Evolutionary conservation across 208 protist genomes (phyloP).

Genomic region (Trypanosoma avium): DNA sequence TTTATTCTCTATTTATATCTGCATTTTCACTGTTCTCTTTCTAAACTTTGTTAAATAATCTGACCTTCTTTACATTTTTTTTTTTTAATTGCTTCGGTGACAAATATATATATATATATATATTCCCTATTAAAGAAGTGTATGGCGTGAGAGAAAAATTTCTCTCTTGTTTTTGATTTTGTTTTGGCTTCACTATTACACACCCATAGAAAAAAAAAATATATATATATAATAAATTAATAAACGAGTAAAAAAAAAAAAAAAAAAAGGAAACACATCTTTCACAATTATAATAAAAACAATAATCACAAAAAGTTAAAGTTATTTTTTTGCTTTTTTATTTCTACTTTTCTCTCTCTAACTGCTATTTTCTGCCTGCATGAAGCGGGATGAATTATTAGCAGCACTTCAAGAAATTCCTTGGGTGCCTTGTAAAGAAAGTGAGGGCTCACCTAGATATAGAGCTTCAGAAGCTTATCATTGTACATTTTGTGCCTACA

Average conservation of each 20-base stretch:
- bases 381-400: constrained; percentile 25
- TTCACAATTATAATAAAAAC: too few species aligned
- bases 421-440: constrained; percentile 47
- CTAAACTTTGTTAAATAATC: too few species aligned
- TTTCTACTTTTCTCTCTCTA: constrained; percentile 18
- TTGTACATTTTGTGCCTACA: constrained; percentile 86
- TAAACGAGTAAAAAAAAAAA: too few species aligned
- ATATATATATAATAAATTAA: too few species aligned
- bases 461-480: constrained; percentile 61
- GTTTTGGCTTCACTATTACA: too few species aligned
- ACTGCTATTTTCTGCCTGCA: neutral
- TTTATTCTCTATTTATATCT: too few species aligned
- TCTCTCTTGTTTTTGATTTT: too few species aligned
- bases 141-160: too few species aligned
- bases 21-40: too few species aligned
- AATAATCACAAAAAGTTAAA: neutral
- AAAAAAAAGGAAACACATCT: too few species aligned
- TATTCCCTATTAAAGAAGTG: too few species aligned
- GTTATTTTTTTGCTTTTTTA: constrained; percentile 11
- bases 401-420: constrained; percentile 16
- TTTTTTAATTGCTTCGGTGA: neutral
- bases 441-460: constrained; percentile 49
- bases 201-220: too few species aligned
- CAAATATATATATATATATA: constrained; percentile 8
- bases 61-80: neutral